Percentiles rank a stretch among this genome's conserved stretches.
These are phyloP conservation scores for Drosera spatulata DNA, from an alignment of 179 eudicot species.

Conservation along the genomic window DNA sequence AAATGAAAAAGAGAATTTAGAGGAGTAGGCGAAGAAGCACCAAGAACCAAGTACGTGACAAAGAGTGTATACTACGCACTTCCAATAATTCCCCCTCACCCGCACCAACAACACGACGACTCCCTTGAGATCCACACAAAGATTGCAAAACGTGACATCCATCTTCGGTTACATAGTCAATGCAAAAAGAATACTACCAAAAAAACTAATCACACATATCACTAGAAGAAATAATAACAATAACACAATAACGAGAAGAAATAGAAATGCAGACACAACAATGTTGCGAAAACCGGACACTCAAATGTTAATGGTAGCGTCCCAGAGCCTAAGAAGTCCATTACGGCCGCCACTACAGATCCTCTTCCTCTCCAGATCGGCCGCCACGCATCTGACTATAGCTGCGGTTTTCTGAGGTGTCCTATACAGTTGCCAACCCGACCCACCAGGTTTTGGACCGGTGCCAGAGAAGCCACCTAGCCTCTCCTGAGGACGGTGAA, in stretches of 20 bases:
- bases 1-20: no score
- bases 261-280: no score
- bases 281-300: no score
- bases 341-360: slow-evolving; percentile 93
- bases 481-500: slow-evolving; percentile 86
- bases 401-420: slow-evolving; percentile 89
- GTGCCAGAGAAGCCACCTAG: slow-evolving; percentile 44
- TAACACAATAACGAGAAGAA: no score
- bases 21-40: no score
- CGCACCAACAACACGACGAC: no score
- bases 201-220: no score
- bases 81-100: no score
- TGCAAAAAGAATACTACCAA: background rate
- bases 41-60: no score
- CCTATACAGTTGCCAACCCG: slow-evolving; percentile 85
- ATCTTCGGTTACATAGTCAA: background rate
- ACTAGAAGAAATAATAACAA: no score
- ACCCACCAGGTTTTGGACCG: slow-evolving; percentile 53
- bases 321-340: slow-evolving; percentile 88
- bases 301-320: slow-evolving; percentile 89
- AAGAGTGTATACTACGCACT: no score
- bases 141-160: background rate
- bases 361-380: slow-evolving; percentile 94
- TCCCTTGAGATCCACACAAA: no score
- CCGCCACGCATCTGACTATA: slow-evolving; percentile 75